These are phyloP conservation scores for Chernovozyma sophiae-reginae DNA, from an alignment of 1,139 yeast genomes.

Conservation along the genomic window DNA sequence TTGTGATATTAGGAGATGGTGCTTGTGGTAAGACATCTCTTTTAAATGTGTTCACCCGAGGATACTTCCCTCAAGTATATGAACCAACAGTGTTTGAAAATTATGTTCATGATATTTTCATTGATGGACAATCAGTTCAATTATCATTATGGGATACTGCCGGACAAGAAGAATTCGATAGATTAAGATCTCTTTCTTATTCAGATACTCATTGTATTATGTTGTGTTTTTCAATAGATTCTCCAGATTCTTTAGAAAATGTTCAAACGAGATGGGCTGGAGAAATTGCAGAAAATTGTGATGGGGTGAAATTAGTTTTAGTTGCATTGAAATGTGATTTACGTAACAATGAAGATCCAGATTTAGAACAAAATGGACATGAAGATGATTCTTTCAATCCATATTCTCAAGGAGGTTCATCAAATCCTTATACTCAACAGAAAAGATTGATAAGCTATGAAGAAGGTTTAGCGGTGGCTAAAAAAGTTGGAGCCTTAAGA, in stretches of 20 bases:
- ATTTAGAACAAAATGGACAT: conserved; percentile 21
- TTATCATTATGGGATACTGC: conserved; percentile 98
- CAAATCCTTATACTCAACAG: conserved; percentile 36
- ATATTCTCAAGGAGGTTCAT: conserved; percentile 17
- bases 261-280: conserved; percentile 95
- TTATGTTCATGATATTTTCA: conserved; percentile 94
- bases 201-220: conserved; percentile 96
- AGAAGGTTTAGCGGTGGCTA: conserved; percentile 84
- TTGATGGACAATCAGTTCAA: conserved; percentile 91
- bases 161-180: conserved; percentile 97
- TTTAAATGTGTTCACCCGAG: conserved; percentile 91
- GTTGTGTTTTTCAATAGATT: conserved; percentile 93
- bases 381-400: conserved; percentile 39
- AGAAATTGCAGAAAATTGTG: conserved; percentile 94
- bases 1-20: conserved; percentile 96
- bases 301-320: conserved; percentile 87
- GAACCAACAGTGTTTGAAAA: conserved; percentile 98
- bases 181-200: conserved; percentile 83
- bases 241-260: conserved; percentile 89
- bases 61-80: conserved; percentile 96
- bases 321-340: conserved; percentile 95
- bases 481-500: conserved; percentile 77
- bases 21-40: conserved; percentile 93
- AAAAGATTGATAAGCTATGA: conserved; percentile 68
- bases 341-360: conserved; percentile 47